Base-by-base conservation (phyloP, 225 moss, liverwort and hornwort species). In the Bryum argenteum region DNA sequence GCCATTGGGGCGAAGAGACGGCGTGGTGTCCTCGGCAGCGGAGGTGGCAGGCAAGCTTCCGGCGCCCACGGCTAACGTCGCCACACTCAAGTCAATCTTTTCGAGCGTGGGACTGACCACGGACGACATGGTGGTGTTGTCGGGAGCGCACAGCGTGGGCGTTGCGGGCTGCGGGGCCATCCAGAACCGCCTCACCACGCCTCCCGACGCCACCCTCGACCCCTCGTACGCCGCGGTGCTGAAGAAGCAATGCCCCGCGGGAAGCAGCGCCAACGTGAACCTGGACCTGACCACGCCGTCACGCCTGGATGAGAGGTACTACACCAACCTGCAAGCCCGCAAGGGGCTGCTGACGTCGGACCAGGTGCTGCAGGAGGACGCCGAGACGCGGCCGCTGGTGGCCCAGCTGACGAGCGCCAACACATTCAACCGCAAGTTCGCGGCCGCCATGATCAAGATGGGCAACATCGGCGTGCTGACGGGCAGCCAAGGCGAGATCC, bases 61-160 rank as follows among this genome's bases (percentile, higher is more conserved):
- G 0, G 8, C 38, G 5, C 80, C 83, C 11, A 75, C 67, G 0
- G 64, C 63, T 2, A 9, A 22, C 3, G 78, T 78, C 0, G 10
- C 84, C 20, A 12, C 28, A 0, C 61, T 86, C 18, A 86, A 77
- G 61, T 6, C 74, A 23, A 7, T 42, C 15, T 83, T 86, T 59
- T 58, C 52, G 0, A n/a, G 11, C 0, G 65, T 75, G 3, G 80
- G 80, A 0, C 65, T 86, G 24, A 47, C 84, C 22, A 61, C 71
- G 14, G 74, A 73, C 13, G 76, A 86, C 38, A 83, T 83, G 84
- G 83, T 83, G 9, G 58, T 67, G 1, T 38, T 79, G 52, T 66
- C 77, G 11, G 86, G 86, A 3, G 83, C 75, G 20, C 86, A 83
- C 78, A 86, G 80, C 63, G 75, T 86, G 12, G 83, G 86, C 2